phyloP scores from a whole-genome alignment of 202 grass and related monocot species.

The Panicum virgatum region DNA sequence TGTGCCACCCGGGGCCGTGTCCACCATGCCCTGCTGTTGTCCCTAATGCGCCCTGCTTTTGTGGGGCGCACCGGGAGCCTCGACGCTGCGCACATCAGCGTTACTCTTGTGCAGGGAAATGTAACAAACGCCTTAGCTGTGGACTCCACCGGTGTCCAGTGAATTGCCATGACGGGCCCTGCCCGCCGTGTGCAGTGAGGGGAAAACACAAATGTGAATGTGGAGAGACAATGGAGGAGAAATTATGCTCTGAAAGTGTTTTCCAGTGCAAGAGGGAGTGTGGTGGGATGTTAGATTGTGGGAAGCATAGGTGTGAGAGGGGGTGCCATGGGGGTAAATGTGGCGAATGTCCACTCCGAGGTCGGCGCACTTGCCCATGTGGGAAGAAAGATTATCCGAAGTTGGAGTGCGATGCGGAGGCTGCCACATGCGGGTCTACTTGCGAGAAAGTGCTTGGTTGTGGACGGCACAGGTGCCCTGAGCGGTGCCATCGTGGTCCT shows the following conservation, averaged over 20 bases:
- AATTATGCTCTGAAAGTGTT: constrained; percentile 62
- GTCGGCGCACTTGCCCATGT: constrained; percentile 76
- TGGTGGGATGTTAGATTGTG: constrained; percentile 59
- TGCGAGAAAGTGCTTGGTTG: constrained; percentile 80
- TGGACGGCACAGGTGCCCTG: constrained; percentile 66
- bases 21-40: constrained; percentile 80
- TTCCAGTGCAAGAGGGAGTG: constrained; percentile 71
- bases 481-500: constrained; percentile 78
- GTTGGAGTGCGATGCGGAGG: constrained; percentile 71
- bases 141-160: constrained; percentile 59
- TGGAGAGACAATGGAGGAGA: constrained; percentile 57
- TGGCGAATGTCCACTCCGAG: constrained; percentile 79
- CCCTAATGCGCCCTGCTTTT: constrained; percentile 61
- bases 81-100: constrained; percentile 74
- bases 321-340: constrained; percentile 83
- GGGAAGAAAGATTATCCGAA: constrained; percentile 81
- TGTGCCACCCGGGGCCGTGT: constrained; percentile 90
- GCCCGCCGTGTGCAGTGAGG: constrained; percentile 58
- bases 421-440: constrained; percentile 69
- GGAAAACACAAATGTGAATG: constrained; percentile 68
- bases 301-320: constrained; percentile 76
- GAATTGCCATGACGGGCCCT: constrained; percentile 69
- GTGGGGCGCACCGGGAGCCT: constrained; percentile 54
- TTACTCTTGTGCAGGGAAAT: constrained; percentile 63
- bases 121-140: constrained; percentile 65